Percentiles rank a stretch among this genome's conserved stretches.
Conservation (phyloP, 2,329 filamentous ascomycete species). For the Penicillium paneum region DNA sequence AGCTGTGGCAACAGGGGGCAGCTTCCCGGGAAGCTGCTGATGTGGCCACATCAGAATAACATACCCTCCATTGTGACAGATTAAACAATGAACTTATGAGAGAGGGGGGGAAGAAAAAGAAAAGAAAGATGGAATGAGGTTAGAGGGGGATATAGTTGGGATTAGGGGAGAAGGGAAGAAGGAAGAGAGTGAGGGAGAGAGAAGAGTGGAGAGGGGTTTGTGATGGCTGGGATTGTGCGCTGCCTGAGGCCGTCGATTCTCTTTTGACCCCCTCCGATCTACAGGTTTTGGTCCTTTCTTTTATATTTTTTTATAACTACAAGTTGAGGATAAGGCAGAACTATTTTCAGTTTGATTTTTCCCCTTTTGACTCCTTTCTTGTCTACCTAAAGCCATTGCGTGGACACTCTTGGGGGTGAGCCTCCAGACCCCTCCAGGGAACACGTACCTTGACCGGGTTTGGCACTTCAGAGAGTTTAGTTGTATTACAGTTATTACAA, state of each 20-base stretch:
- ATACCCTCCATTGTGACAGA: conserved; percentile 64
- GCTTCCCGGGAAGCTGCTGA: conserved; percentile 23
- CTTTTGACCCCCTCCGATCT: conserved; percentile 7
- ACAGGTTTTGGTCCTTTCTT: not conserved
- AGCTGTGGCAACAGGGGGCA: conserved; percentile 12
- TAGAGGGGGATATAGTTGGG: conserved; percentile 32
- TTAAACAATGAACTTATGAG: conserved; percentile 23
- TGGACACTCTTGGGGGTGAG: conserved; percentile 4
- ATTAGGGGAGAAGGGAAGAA: conserved; percentile 19
- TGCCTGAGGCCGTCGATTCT: conserved; percentile 5
- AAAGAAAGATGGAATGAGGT: conserved; percentile 39
- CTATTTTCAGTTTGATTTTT: not conserved
- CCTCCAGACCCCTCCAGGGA: conserved; percentile 3
- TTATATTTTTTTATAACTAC: not conserved
- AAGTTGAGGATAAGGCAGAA: conserved; percentile 1
- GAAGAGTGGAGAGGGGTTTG: conserved; percentile 25
- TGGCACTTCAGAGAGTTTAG: not conserved
- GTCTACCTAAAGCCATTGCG: conserved; percentile 9
- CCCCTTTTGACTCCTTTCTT: not conserved
- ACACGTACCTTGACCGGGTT: conserved; percentile 4
- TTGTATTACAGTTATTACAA: not conserved
- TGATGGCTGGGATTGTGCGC: conserved; percentile 28
- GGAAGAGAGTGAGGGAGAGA: conserved; percentile 16
- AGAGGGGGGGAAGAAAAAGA: conserved; percentile 30
- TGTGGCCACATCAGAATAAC: conserved; percentile 40